Conservation (phyloP, 2,329 filamentous ascomycete species). For the Apiospora phragmitis region DNA sequence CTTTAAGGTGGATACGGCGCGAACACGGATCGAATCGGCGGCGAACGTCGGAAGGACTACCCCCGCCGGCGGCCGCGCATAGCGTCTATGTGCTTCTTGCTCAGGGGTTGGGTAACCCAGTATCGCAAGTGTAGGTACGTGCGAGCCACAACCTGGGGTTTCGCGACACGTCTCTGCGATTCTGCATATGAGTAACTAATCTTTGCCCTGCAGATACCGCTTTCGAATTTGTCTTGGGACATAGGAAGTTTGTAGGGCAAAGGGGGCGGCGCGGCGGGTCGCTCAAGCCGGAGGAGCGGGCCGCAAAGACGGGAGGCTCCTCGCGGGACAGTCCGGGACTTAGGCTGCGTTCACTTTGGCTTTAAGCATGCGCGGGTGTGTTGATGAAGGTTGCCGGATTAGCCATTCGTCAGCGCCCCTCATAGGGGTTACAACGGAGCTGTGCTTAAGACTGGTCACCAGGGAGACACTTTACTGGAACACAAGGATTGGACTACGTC, state of each 20-base stretch:
- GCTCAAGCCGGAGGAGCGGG: neutral
- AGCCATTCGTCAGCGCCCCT: neutral
- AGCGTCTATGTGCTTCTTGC: too few relatives aligned
- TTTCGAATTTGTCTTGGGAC: too few relatives aligned
- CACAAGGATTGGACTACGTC: too few relatives aligned
- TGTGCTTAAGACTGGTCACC: neutral
- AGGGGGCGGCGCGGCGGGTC: neutral
- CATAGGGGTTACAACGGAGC: neutral
- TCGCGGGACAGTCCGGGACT: neutral
- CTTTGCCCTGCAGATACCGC: neutral
- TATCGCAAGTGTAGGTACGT: too few relatives aligned
- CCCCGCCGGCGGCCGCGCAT: too few relatives aligned
- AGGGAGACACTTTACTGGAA: neutral
- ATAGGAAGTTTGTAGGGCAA: neutral
- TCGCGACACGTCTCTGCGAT: too few relatives aligned
- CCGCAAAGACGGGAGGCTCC: neutral
- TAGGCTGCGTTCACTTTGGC: neutral
- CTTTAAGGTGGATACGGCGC: too few relatives aligned
- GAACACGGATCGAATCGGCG: too few relatives aligned
- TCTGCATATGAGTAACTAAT: neutral
- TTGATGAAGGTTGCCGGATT: neutral
- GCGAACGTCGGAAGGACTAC: too few relatives aligned
- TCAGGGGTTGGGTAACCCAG: too few relatives aligned
- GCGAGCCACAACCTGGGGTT: too few relatives aligned
- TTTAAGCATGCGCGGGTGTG: neutral